Conservation (phyloP, 805 yeast genomes). For the Wickerhamomyces ciferrii region DNA sequence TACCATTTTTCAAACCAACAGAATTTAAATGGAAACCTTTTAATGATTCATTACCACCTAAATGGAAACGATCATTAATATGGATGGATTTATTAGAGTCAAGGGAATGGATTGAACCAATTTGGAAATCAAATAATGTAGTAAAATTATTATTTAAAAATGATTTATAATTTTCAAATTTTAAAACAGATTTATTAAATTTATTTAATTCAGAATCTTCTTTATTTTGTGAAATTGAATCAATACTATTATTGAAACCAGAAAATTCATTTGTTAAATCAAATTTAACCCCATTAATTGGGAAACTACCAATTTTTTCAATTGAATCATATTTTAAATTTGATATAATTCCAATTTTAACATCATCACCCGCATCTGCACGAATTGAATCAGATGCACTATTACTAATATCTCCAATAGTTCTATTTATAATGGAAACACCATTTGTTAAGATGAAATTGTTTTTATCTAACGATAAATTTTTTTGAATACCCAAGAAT, state of each 20-base stretch:
- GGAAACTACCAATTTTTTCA: conserved; percentile 33
- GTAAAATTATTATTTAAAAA: conserved; percentile 41
- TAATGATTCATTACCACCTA: conserved; percentile 63
- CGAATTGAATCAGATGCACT: conserved; percentile 52
- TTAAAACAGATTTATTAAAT: conserved; percentile 15
- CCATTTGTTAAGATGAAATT: conserved; percentile 41
- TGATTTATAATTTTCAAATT: conserved; percentile 29
- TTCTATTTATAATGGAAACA: conserved; percentile 52
- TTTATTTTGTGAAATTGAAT: conserved; percentile 26
- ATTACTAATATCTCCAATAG: conserved; percentile 47
- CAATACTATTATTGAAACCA: conserved; percentile 21
- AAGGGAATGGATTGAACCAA: conserved; percentile 44
- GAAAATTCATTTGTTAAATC: conserved; percentile 39
- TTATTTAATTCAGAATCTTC: conserved; percentile 24
- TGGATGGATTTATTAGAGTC: conserved; percentile 37
- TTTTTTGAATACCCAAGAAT: conserved; percentile 41
- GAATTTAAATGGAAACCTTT: conserved; percentile 61
- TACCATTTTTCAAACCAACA: conserved; percentile 43
- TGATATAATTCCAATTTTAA: conserved; percentile 47
- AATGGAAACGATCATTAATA: conserved; percentile 63
- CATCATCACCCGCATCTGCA: conserved; percentile 45
- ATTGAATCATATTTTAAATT: conserved; percentile 39
- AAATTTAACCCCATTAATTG: conserved; percentile 38
- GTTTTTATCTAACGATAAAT: conserved; percentile 19
- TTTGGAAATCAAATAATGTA: conserved; percentile 36